A percentile compares a stretch with the other conserved stretches of the same genome.
Conservation (phyloP, 345 rosid species). For the Syzygium jambos region DNA sequence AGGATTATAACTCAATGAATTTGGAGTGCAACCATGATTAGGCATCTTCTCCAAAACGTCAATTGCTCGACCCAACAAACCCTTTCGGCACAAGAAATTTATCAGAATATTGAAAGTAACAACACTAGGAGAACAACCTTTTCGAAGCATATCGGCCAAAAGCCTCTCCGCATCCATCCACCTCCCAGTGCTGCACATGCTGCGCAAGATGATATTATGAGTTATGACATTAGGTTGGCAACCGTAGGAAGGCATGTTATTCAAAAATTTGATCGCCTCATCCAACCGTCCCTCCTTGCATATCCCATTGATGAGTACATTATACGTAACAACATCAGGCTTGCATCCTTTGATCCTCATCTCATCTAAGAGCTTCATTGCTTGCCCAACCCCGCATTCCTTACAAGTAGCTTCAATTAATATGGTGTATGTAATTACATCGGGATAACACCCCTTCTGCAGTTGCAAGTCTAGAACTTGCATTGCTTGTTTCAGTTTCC, state of each 20-base stretch:
- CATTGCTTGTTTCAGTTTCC: constrained; percentile 73
- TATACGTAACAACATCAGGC: constrained; percentile 78
- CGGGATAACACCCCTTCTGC: constrained; percentile 58
- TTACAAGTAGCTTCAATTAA: constrained; percentile 79
- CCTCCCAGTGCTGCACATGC: constrained; percentile 80
- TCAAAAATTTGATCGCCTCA: constrained; percentile 77
- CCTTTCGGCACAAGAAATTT: constrained; percentile 75
- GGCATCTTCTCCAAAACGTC: constrained; percentile 84
- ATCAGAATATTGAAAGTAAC: constrained; percentile 89
- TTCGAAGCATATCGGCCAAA: constrained; percentile 58
- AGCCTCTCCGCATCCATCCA: constrained; percentile 88
- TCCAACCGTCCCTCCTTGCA: constrained; percentile 80
- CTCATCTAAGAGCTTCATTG: constrained; percentile 86
- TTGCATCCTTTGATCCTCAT: constrained; percentile 74
- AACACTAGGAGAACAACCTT: constrained; percentile 82
- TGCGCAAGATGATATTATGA: constrained; percentile 65
- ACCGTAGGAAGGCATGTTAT: constrained; percentile 53
- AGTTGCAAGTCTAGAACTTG: constrained; percentile 60
- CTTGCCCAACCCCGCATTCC: constrained; percentile 72
- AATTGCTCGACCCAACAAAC: constrained; percentile 74
- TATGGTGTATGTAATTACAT: constrained; percentile 73
- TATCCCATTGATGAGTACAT: constrained; percentile 79
- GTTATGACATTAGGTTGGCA: constrained; percentile 80
- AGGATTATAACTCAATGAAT: constrained; percentile 74
- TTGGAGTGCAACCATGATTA: constrained; percentile 65